Evolutionary conservation across 2,329 filamentous ascomycete genomes (phyloP), one percentile per base, ranked within the genome.

Genomic region (Diaporthe sp.): DNA sequence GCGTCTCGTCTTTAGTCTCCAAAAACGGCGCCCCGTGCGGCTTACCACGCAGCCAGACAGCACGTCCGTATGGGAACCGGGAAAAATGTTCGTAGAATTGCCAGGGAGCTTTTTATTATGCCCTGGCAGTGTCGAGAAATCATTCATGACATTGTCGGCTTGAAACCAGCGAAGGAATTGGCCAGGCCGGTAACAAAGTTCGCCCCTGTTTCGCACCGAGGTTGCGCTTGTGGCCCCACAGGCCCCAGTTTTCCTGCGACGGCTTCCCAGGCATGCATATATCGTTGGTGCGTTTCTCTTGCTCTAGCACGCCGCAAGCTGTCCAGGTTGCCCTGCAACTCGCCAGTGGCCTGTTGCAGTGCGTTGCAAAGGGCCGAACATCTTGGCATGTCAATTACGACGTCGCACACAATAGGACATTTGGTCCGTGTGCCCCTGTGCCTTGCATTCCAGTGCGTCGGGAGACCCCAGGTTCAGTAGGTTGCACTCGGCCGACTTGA

Each of bases 371-470:
- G 63, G 61, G 32, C 63, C 63, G 63, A 66, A 25, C 63, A 17
- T 51, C 63, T 66, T 66, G 63, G 30, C 63, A 66, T 66, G 44
- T 66, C 63, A 66, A 51, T 25, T 27, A 66, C 63, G 63, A 66
- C 44, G 44, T 51, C 51, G 63, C 63, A 66, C 63, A 66, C 22
- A 66, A 66, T 37, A 66, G 63, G 63, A 66, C 47, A 66, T 66
- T 50, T 66, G 44, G 63, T 66, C 63, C 63, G 63, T 25, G 63
- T 51, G 30, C 63, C 63, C 63, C 63, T 51, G 63, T 66, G 63
- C 63, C 63, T 51, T 66, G 63, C 63, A 51, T 66, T 51, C 63
- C 63, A 66, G 44, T 37, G 17, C 63, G 25, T 66, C 44, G 63
- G 63, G 63, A 66, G 63, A 66, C 44, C 30, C 63, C 63, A 66